phyloP scores from a whole-genome alignment of 441 rosid species.

The Croton laevigatus region DNA sequence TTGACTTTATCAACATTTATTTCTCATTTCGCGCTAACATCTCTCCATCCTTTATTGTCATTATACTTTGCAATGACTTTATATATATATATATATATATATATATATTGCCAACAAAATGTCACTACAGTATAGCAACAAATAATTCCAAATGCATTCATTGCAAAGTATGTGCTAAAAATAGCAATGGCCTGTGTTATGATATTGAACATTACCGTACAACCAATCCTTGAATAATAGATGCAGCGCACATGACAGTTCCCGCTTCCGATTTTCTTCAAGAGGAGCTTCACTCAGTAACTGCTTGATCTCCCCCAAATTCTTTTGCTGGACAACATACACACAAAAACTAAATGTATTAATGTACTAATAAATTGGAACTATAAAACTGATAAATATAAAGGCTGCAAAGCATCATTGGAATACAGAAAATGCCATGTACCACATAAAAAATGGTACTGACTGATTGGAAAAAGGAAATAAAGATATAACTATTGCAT shows the following conservation, averaged over 20 bases:
- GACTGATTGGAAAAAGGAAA: too few species aligned
- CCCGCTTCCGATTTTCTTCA: conserved; percentile 84
- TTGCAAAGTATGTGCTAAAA: background rate
- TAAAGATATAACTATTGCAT: background rate
- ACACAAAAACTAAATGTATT: background rate
- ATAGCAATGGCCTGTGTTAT: background rate
- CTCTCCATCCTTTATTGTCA: background rate
- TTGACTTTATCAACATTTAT: background rate
- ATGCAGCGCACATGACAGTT: conserved; percentile 81
- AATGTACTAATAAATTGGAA: background rate
- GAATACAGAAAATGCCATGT: conserved; percentile 17
- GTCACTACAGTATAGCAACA: too few species aligned
- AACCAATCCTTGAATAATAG: conserved; percentile 96
- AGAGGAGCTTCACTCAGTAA: conserved; percentile 67
- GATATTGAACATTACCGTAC: conserved; percentile 51
- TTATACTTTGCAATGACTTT: background rate
- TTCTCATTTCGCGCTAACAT: background rate
- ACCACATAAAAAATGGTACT: background rate
- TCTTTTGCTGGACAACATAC: conserved; percentile 56
- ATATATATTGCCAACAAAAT: too few species aligned
- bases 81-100: background rate
- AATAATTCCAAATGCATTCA: too few species aligned
- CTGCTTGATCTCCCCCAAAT: conserved; percentile 72
- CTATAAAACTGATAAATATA: background rate
- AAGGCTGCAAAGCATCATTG: conserved; percentile 8